Percentiles rank a stretch among this genome's conserved stretches.
These are phyloP conservation scores for Clarkia xantiana DNA, from an alignment of 345 rosid genomes.

Conservation along the genomic window DNA sequence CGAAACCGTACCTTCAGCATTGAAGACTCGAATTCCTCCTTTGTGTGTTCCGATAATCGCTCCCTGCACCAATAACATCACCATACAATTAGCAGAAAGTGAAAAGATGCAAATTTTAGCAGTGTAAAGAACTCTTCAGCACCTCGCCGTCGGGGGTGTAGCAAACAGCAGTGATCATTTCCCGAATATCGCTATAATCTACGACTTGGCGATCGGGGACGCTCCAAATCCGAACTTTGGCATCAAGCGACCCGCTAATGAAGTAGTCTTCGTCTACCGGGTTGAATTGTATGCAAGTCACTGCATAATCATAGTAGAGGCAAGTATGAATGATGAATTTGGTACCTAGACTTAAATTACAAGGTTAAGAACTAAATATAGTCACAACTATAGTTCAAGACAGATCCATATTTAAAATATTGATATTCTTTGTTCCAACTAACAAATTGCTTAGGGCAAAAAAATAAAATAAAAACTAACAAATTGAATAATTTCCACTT, in stretches of 20 bases:
- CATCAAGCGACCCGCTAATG: slow-evolving; percentile 93
- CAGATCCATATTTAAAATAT: no score
- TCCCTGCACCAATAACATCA: slow-evolving; percentile 30
- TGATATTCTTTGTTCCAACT: no score
- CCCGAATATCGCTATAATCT: slow-evolving; percentile 79
- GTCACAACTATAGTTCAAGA: no score
- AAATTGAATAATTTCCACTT: no score
- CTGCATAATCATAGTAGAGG: slow-evolving; percentile 21
- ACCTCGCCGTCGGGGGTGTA: slow-evolving; percentile 97
- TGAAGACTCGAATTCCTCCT: slow-evolving; percentile 61
- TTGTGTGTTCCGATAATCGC: slow-evolving; percentile 80
- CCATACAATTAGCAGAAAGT: slow-evolving; percentile 7
- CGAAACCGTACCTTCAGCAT: slow-evolving; percentile 39
- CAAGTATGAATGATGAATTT: not conserved
- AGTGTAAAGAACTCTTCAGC: no score
- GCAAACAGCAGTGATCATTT: slow-evolving; percentile 90
- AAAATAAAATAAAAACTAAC: no score
- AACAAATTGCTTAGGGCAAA: no score
- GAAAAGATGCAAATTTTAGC: not conserved
- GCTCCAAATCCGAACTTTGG: slow-evolving; percentile 84
- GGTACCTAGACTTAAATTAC: not conserved
- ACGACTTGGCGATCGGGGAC: slow-evolving; percentile 53
- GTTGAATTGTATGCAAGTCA: slow-evolving; percentile 92
- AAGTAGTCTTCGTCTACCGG: slow-evolving; percentile 78
- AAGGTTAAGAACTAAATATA: no score